Percentiles rank a stretch among this genome's conserved stretches.
phyloP scores from a whole-genome alignment of 495 filamentous ascomycete genomes.

The Penicillium canariense region DNA sequence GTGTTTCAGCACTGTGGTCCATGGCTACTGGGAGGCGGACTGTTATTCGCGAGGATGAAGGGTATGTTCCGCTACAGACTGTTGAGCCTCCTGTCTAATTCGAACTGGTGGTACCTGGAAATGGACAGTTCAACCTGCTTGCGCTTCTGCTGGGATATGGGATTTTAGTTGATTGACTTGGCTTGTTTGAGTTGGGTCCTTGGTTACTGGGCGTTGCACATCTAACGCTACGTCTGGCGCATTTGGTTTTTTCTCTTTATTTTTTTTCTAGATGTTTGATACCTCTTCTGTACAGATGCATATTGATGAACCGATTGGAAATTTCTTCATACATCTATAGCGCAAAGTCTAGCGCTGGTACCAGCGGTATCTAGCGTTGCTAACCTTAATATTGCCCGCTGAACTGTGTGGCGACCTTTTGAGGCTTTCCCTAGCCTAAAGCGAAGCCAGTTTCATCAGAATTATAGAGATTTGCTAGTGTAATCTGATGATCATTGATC shows the following conservation, averaged over 20 bases:
- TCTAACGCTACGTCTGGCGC: not conserved
- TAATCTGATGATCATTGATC: too few species aligned
- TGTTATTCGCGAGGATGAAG: conserved; percentile 31
- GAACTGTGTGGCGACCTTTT: too few species aligned
- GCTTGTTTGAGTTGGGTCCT: not conserved
- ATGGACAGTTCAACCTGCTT: too few species aligned
- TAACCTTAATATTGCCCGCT: too few species aligned
- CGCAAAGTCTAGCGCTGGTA: too few species aligned
- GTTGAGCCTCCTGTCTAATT: conserved; percentile 38
- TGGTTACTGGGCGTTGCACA: not conserved
- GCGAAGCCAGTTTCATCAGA: too few species aligned
- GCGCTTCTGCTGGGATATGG: conserved; percentile 1
- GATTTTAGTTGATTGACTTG: not conserved
- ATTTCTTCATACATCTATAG: not conserved
- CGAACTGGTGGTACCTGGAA: not conserved
- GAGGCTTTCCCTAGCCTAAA: too few species aligned
- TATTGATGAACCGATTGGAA: not conserved
- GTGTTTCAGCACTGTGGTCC: conserved; percentile 26
- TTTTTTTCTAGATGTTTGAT: conserved; percentile 12
- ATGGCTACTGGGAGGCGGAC: conserved; percentile 28
- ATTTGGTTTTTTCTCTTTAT: not conserved
- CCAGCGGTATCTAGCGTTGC: too few species aligned
- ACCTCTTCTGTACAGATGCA: conserved; percentile 15
- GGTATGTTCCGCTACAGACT: conserved; percentile 46
- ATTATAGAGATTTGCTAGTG: too few species aligned